Evolutionary conservation across 495 filamentous ascomycete species (phyloP).

Genomic region (Aspergillus taichungensis): DNA sequence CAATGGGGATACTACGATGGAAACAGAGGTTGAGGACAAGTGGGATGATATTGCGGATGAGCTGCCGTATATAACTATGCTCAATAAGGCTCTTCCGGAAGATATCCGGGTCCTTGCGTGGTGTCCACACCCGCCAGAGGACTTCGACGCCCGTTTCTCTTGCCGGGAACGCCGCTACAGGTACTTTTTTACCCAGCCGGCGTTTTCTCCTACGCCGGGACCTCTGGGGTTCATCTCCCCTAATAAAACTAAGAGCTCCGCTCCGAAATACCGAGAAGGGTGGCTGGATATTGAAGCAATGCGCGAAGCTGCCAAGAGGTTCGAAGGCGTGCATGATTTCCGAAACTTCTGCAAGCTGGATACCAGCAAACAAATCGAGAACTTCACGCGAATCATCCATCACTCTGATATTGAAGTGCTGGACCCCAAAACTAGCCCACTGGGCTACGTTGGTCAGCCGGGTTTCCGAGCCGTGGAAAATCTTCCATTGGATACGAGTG

Average conservation of each 20-base stretch:
- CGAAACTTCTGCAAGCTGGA: constrained; percentile 95
- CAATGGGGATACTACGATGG: constrained; percentile 8
- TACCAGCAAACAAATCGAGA: constrained; percentile 71
- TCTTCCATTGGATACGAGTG: constrained; percentile 8
- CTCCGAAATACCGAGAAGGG: constrained; percentile 38
- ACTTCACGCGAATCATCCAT: constrained; percentile 69
- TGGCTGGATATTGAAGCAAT: constrained; percentile 80
- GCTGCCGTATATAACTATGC: constrained; percentile 65
- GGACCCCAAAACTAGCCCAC: constrained; percentile 36
- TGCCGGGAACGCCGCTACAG: constrained; percentile 83
- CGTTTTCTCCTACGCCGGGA: constrained; percentile 54
- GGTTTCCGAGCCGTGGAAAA: constrained; percentile 26
- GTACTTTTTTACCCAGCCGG: constrained; percentile 96
- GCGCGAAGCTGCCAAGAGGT: constrained; percentile 67
- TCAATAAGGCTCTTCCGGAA: constrained; percentile 80
- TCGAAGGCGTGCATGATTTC: constrained; percentile 84
- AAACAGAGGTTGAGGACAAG: constrained; percentile 21
- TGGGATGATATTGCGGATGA: constrained; percentile 78
- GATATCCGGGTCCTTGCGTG: constrained; percentile 89
- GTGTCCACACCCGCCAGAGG: constrained; percentile 70
- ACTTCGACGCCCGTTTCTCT: constrained; percentile 88
- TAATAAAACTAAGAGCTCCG: constrained; percentile 8
- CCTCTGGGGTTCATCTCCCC: constrained; percentile 24
- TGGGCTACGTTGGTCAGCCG: constrained; percentile 23
- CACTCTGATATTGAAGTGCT: constrained; percentile 67